phyloP scores from a whole-genome alignment of 495 filamentous ascomycete genomes.

The Collariella sp. region DNA sequence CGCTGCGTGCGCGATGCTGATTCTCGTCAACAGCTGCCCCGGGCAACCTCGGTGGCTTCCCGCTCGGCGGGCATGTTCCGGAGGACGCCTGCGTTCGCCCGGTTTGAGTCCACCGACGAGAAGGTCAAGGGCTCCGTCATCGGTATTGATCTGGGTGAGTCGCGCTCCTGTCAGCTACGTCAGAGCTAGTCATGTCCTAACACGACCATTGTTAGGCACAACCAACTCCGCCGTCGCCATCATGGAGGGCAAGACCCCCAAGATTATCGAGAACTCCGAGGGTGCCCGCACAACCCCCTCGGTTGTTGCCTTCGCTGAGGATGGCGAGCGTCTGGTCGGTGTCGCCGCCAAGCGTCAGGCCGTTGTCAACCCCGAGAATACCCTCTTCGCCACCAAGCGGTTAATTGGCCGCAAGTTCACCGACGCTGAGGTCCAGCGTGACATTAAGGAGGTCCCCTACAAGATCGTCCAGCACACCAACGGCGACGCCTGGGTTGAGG shows the following conservation, averaged over 20 bases:
- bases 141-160: conserved; percentile 95
- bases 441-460: conserved; percentile 97
- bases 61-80: conserved; percentile 52
- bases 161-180: conserved; percentile 32
- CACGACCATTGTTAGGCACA: conserved; percentile 51
- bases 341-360: conserved; percentile 98
- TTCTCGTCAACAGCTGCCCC: conserved; percentile 42
- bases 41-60: conserved; percentile 35
- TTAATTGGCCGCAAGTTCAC: conserved; percentile 98
- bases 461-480: conserved; percentile 99
- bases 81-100: conserved; percentile 43
- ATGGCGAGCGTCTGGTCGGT: conserved; percentile 95
- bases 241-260: conserved; percentile 92
- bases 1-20: conserved; percentile 7
- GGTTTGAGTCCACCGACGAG: conserved; percentile 75
- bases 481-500: conserved; percentile 95
- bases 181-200: conserved; percentile 20
- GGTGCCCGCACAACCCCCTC: conserved; percentile 95
- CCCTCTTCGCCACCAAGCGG: conserved; percentile 98
- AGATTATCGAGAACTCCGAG: conserved; percentile 88
- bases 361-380: conserved; percentile 99
- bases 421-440: conserved; percentile 91
- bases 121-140: conserved; percentile 94
- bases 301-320: conserved; percentile 92
- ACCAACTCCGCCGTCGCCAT: conserved; percentile 97